Evolutionary conservation across 352 stramenopile species (phyloP).

Genomic region (Phytophthora tubulina): DNA sequence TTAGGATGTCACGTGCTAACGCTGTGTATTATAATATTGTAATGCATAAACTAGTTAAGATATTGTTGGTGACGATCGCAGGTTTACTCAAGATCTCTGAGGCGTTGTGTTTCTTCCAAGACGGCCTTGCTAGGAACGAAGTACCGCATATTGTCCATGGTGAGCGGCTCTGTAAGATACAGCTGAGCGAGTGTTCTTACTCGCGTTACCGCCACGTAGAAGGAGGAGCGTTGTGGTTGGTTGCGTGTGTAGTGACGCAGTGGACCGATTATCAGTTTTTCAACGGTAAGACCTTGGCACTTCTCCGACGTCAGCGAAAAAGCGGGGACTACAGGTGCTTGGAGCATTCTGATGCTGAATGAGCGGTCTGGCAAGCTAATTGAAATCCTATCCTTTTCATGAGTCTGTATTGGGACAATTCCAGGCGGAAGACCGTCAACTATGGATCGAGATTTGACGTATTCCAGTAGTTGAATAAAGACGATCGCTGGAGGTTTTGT

Average conservation of each 20-base stretch:
- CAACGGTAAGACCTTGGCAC: background rate
- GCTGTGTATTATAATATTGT: too few species aligned
- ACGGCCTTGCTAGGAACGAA: background rate
- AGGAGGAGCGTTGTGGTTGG: background rate
- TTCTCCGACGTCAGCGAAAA: background rate
- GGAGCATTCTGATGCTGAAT: background rate
- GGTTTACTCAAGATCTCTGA: background rate
- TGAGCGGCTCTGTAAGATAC: background rate
- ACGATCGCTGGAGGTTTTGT: background rate
- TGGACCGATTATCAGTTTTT: background rate
- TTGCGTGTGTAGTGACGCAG: background rate
- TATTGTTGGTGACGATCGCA: too few species aligned
- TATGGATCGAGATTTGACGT: background rate
- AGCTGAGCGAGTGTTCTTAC: slow-evolving; percentile 6
- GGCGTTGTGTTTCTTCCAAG: background rate
- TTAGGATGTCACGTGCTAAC: too few species aligned
- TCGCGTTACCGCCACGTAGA: slow-evolving; percentile 7
- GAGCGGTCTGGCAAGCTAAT: background rate
- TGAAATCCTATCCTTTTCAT: background rate
- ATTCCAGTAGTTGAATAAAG: background rate
- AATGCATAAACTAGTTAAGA: too few species aligned
- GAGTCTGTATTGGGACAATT: background rate
- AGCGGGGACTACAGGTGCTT: background rate
- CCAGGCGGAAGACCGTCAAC: background rate
- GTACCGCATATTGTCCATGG: background rate